phyloP scores from a whole-genome alignment of 2,329 filamentous ascomycete species.

The Lachnellula subtilissima region DNA sequence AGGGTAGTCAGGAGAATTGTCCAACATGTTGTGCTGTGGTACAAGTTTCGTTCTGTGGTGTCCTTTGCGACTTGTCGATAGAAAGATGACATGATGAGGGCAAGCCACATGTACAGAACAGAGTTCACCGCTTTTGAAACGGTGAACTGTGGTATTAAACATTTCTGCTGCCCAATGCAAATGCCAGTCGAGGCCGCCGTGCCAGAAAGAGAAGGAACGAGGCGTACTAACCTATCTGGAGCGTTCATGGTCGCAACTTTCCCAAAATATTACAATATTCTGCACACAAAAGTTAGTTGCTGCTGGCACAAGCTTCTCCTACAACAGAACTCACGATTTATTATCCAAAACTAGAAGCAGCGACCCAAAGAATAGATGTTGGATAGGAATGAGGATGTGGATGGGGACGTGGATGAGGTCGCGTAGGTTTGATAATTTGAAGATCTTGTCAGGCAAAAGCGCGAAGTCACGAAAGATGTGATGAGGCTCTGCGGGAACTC shows the following conservation, averaged over 20 bases:
- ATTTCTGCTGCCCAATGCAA: neutral
- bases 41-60: conserved; percentile 23
- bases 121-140: neutral
- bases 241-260: conserved; percentile 44
- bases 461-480: neutral
- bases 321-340: neutral
- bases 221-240: conserved; percentile 43
- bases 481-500: conserved; percentile 21
- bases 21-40: neutral
- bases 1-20: conserved; percentile 6
- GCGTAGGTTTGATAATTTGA: too few species aligned
- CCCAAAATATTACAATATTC: neutral
- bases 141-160: neutral
- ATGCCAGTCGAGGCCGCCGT: neutral
- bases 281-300: neutral
- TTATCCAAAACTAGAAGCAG: too few species aligned
- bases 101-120: too few species aligned
- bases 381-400: too few species aligned
- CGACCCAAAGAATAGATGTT: too few species aligned
- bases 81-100: neutral
- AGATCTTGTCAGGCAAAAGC: too few species aligned
- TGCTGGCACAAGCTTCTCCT: neutral
- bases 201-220: neutral
- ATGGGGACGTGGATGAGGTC: too few species aligned
- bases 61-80: conserved; percentile 2